Evolutionary conservation across 768 basidiomycete genomes (phyloP), one percentile per base, ranked within the genome.

Genomic region (Heimioporus sp.): DNA sequence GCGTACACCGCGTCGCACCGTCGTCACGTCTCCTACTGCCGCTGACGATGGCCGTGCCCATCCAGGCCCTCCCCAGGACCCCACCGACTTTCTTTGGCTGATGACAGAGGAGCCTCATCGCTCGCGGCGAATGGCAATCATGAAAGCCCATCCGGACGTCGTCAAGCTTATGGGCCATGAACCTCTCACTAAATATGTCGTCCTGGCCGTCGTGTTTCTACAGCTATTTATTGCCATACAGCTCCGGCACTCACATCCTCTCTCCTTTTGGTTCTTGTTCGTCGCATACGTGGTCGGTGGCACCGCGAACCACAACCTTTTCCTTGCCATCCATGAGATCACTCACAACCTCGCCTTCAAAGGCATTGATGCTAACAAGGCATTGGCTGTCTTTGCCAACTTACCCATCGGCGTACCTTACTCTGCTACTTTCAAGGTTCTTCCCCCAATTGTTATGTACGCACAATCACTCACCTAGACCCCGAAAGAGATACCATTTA

Each of bases 31-130:
- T n/a, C 74, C 76, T 4, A 71, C 67, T 3, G 57, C 46, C 5
- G 57, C 76, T 40, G 72, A 75, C 53, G 62, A 78, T 54, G 78
- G 73, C 10, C 65, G 64, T 37, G 67, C 71, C 4, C 68, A 79
- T 60, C 68, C 74, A 17, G 76, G 71, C 6, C 82, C 82, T 3
- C 86, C 87, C 0, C 84, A 85, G 65, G 85, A 93, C 61, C 87
- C 90, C 1, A 69, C 76, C 0, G 96, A 98, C 60, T 98, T 97
- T 63, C 76, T 98, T 30, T 99, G 97, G 97, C 65, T 95, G 41
- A 90, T 98, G 86, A 97, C 92, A 0, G 97, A 99, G 71, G 97
- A 99, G 65, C 97, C 97, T 3, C 97, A 99, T 70, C 82, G 96
- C 45, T 84, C 85, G 15, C 75, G 97, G 49, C 75, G 97, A 52